Base-by-base conservation (phyloP, 2,329 filamentous ascomycete species). In the Cryoendolithus antarcticus region DNA sequence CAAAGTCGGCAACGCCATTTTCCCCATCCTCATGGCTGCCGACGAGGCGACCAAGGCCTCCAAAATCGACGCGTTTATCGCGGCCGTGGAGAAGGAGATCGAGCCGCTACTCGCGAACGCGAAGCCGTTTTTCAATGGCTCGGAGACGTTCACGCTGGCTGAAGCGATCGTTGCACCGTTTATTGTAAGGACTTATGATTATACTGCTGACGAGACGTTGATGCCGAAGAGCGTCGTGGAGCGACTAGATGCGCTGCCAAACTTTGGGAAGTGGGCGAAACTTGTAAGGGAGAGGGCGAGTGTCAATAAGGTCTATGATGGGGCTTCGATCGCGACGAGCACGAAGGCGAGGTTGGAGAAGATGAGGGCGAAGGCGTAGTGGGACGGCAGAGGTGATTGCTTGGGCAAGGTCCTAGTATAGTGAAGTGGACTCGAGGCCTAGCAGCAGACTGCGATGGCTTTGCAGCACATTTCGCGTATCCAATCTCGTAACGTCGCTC, bases 91-190 rank as follows among this genome's bases (percentile, higher is more conserved):
- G 38, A 84, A 80, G 62, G 82, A 89, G 51, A 63, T 91, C 40
- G 84, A 88, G 61, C 82, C 82, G 1, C 61, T 85, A 30, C 63
- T 93, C 19, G 53, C 57, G 8, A 59, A 64, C 37, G 63, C 63
- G 5, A 44, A 32, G 4, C 66, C 65, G 0, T 69, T 66, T 49
- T 69, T 69, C 42, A 63, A 62, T 1, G 65, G 65, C 0, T 64
- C 59, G 37, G 48, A 55, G n/a, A 58, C 61, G 54, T 54, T 86
- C 31, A 89, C 82, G 0, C 60, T 86, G 29, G 84, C 78, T 8
- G 85, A 91, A 72, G 82, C 83, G n/a, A 45, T 53, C 42, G 72
- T 70, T 2, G 81, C 75, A 0, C 77, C 81, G 0, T 86, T 86
- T 55, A 53, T 83, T 6, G 53, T 86, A 12, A 70, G 82, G 2